These are phyloP conservation scores for Calonectria leucothoes DNA, from an alignment of 2,329 filamentous ascomycete species.

Conservation along the genomic window DNA sequence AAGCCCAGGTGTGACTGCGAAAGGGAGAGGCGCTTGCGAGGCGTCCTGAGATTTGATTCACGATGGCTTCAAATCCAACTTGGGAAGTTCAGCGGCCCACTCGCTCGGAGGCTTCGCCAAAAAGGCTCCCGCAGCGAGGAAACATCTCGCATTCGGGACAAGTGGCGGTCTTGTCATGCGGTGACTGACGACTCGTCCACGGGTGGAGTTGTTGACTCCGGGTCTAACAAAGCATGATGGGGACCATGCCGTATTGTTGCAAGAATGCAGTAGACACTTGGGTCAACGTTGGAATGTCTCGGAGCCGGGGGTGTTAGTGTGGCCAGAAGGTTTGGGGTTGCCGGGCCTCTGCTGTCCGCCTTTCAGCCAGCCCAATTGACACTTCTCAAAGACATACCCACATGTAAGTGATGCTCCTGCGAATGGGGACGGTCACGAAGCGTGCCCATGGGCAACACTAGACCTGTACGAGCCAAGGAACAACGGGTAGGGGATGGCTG, in stretches of 20 bases:
- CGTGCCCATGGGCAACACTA: conserved; percentile 1
- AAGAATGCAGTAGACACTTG: conserved; percentile 30
- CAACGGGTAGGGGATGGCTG: conserved; percentile 4
- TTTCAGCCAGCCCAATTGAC: conserved; percentile 18
- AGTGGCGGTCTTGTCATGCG: neutral
- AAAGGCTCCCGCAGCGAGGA: neutral
- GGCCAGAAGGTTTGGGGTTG: conserved; percentile 24
- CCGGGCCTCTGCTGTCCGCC: conserved; percentile 11
- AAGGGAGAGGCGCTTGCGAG: neutral
- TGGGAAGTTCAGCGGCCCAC: neutral
- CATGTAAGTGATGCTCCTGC: conserved; percentile 2
- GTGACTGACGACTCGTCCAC: neutral
- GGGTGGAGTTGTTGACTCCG: neutral
- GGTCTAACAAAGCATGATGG: conserved; percentile 16
- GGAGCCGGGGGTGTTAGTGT: conserved; percentile 16
- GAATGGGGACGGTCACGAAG: neutral
- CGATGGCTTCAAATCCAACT: neutral
- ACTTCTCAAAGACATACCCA: neutral
- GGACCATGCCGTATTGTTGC: conserved; percentile 20
- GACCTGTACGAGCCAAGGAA: neutral
- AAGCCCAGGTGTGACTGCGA: neutral
- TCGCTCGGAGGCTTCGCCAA: neutral
- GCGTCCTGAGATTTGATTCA: neutral
- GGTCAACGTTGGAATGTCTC: conserved; percentile 31
- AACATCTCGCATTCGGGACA: neutral